Evolutionary conservation across 805 yeast genomes (phyloP).

Genomic region (Naumovozyma dairenensis): DNA sequence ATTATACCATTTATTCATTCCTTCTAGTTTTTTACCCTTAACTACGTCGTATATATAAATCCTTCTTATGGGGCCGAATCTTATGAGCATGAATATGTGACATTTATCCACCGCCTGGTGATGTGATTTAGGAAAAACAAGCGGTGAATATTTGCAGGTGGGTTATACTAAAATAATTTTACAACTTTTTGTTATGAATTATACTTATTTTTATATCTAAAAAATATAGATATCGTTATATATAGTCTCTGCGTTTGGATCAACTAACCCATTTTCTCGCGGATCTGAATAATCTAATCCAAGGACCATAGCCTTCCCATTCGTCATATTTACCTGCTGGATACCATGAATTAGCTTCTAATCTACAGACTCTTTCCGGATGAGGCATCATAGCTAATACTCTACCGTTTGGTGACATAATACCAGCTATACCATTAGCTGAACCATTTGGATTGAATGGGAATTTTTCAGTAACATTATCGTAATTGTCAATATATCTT

Average conservation of each 20-base stretch:
- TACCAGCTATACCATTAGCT: slow-evolving; percentile 86
- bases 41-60: too few relatives aligned
- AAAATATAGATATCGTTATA: background rate
- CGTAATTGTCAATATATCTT: slow-evolving; percentile 86
- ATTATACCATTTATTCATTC: background rate
- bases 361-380: slow-evolving; percentile 88
- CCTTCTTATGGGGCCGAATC: too few relatives aligned
- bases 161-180: too few relatives aligned
- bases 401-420: slow-evolving; percentile 82
- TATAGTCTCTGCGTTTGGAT: slow-evolving; percentile 1
- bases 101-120: too few relatives aligned
- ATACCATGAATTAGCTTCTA: slow-evolving; percentile 86
- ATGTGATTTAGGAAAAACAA: too few relatives aligned
- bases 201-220: background rate
- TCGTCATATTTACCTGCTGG: slow-evolving; percentile 49
- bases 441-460: slow-evolving; percentile 98
- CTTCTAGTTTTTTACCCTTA: too few relatives aligned
- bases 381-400: slow-evolving; percentile 99
- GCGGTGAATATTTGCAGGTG: too few relatives aligned
- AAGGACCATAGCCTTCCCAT: slow-evolving; percentile 87
- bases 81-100: too few relatives aligned
- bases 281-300: slow-evolving; percentile 86
- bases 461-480: slow-evolving; percentile 67
- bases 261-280: slow-evolving; percentile 87
- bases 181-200: background rate